Evolutionary conservation across 2,329 filamentous ascomycete species (phyloP).

Genomic region (Teratosphaeria nubilosa): DNA sequence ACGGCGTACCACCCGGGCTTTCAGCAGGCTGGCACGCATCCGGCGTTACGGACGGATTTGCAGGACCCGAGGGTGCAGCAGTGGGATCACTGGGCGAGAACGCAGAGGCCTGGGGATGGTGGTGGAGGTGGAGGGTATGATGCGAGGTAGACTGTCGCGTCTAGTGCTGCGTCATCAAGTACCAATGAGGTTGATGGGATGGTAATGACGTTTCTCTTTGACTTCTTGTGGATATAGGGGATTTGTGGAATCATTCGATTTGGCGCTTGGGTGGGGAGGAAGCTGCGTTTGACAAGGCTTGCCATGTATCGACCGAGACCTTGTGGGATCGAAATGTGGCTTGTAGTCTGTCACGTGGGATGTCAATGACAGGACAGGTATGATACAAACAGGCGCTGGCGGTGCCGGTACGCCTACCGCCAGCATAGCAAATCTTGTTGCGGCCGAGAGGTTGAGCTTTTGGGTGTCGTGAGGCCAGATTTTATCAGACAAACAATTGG

Average conservation of each 20-base stretch:
- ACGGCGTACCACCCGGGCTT: conserved; percentile 16
- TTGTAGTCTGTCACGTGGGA: background rate
- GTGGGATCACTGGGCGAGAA: conserved; percentile 8
- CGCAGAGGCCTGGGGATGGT: background rate
- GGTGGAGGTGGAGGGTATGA: background rate
- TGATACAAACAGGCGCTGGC: background rate
- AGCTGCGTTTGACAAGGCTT: background rate
- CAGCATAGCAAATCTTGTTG: no score
- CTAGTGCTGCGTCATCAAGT: background rate
- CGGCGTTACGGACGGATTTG: conserved; percentile 1
- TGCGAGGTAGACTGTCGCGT: background rate
- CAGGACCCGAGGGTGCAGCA: conserved; percentile 1
- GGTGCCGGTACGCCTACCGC: no score
- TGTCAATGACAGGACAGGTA: no score
- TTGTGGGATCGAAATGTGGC: background rate
- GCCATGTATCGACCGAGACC: background rate
- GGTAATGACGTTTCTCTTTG: background rate
- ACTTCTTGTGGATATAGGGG: background rate
- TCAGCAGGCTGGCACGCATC: conserved; percentile 1
- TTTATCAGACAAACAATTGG: no score
- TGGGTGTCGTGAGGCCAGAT: no score
- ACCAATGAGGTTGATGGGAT: background rate
- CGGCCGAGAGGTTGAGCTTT: no score
- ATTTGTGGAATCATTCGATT: background rate
- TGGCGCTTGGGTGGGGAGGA: background rate